Base-by-base conservation (phyloP, 495 filamentous ascomycete species). In the Hyaloscypha hepaticicola region DNA sequence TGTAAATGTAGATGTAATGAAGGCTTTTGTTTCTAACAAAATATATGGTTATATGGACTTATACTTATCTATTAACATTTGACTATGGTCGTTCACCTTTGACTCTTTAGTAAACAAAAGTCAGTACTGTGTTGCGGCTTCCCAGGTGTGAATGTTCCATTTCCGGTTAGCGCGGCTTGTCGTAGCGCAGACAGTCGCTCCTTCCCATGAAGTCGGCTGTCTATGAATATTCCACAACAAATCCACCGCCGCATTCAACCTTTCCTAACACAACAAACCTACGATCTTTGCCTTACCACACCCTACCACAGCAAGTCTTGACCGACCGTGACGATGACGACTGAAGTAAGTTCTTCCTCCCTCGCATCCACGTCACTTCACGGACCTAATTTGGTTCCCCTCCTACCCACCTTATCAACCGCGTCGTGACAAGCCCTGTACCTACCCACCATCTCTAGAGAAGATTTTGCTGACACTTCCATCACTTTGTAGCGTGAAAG, bases 401-500 rank as follows among this genome's bases (percentile, higher is more conserved):
- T 71, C 66, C 62, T n/a, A 63, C 60, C 59, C 64, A 66, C 61
- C 74, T 78, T 75, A 75, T 77, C 85, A 58, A 72, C 71, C 69
- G 63, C 67, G 67, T 62, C 59, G 33, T 51, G 28, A 61, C 38
- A 55, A 29, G 41, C 28, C n/a, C 38, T 29, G 38, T 41, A n/a
- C 22, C 29, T 27, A 24, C 45, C 22, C 52, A 22, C 29, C 38
- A 34, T 62, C 62, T 34, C 24, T 33, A 12, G 12, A 16, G 45
- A 60, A n/a, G 11, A 14, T 26, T 58, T 28, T 66, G 41, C 69
- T 71, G 49, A 71, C 60, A 58, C 9, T 3, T 34, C n/a, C 84
- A 77, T 53, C 73, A 53, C 61, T 60, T 34, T 74, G 61, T 65
- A 89, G 92, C 92, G 92, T 83, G 92, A 96, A 79, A 96, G 89